Base-by-base conservation (phyloP, 352 stramenopile species). In the Phytopythium delawarense region DNA sequence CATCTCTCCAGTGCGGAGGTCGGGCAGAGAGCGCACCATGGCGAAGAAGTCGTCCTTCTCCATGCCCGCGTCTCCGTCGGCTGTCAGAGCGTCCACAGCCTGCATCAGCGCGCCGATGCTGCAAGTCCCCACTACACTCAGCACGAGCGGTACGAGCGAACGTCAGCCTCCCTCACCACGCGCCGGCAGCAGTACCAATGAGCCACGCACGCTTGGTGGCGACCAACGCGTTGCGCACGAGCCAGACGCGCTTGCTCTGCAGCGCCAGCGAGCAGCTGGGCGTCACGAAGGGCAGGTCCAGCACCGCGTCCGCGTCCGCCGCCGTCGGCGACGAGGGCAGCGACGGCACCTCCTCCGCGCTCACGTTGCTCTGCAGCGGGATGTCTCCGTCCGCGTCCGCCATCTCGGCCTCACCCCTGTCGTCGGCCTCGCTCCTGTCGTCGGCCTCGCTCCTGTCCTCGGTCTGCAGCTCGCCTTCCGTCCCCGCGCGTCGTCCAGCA, bases 141-240 rank as follows among this genome's bases (percentile, higher is more conserved):
- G 6, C 37, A 51, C 40, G 39, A 25, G 1, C 20, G 50, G 21
- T 16, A 37, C 7, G 8, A 49, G 54, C 7, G 20, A 35, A 2
- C 39, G 23, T 52, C 18, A 52, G 12, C 20, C 18, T n/a, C 13
- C n/a, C 35, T 49, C 4, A 46, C 6, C 50, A 58, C 48, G 2
- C 23, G 18, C 23, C 28, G 16, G 15, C 40, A 13, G 7, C 37
- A 50, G 8, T 12, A 40, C 7, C n/a, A 32, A 32, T 32, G 12
- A 1, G 12, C 12, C 1, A 74, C 66, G 35, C 63, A 83, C 75
- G 54, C 20, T 88, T 84, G 2, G 79, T 83, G 6, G 75, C 83
- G 18, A 92, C 78, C 6, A 94, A 74, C 13, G 85, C 79, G 50
- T 94, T 91, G 58, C 74, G 78, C 53, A 92, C 74, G 25, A 67